Base-by-base conservation (phyloP, 805 yeast genomes). In the Phaffomyces opuntiae region DNA sequence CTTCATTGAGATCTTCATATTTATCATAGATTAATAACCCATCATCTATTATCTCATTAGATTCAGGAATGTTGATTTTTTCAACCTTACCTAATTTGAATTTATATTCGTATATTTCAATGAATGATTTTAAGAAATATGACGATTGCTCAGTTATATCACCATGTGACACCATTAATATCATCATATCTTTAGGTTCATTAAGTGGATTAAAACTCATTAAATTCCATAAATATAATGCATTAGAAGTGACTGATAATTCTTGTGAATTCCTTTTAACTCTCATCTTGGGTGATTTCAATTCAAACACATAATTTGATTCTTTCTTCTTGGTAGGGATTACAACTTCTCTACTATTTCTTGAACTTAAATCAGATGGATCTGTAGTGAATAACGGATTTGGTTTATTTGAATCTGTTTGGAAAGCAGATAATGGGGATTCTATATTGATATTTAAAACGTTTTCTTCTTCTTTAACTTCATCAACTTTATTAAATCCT, bases 131-230 rank as follows among this genome's bases (percentile, higher is more conserved):
- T 37, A 78, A 54, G 46, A 80, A 77, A 16, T 45, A 49, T 0
- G 35, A 39, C 9, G 67, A 53, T 34, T 64, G 70, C 7, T 54
- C 61, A 11, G 51, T 49, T 35, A 65, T 56, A 27, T 59, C 59
- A 1, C 42, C 49, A 5, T 68, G 55, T 0, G 66, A 56, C 1
- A 85, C 55, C 48, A 81, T 54, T 9, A 83, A 50, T 8, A 79
- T 61, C 45, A 74, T 75, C 48, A 81, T 74, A 47, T 75, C 66
- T 49, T 83, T 81, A 1, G 65, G 61, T 1, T 72, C 73, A 24
- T 61, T 59, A 8, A 74, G 53, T 0, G 91, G 87, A 38, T 73
- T 72, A 42, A 84, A 69, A 47, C 77, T 75, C 53, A 85, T 57
- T 38, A 71, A 64, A 53, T 69, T 78, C 89, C 83, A 82, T 54